Evolutionary conservation across 2,329 filamentous ascomycete species (phyloP).

Genomic region (Aspergillus oerlinghausenensis): DNA sequence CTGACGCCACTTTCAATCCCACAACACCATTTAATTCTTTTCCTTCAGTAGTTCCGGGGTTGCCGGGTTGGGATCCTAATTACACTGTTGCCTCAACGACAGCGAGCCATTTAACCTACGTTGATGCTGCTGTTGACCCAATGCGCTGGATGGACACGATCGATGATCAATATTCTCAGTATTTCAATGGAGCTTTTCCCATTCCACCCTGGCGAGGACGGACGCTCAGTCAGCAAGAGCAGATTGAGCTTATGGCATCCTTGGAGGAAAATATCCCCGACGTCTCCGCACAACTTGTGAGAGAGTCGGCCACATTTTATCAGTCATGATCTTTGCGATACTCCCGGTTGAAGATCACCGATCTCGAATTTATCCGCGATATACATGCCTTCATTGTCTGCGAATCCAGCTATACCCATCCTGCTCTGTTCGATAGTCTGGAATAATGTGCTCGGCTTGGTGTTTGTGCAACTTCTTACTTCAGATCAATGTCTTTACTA

Average conservation of each 20-base stretch:
- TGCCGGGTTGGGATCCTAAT: slow-evolving; percentile 40
- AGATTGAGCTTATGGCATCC: slow-evolving; percentile 75
- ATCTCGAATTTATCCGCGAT: background rate
- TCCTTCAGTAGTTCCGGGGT: slow-evolving; percentile 36
- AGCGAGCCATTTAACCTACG: slow-evolving; percentile 31
- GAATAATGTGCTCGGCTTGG: background rate
- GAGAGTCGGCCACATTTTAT: slow-evolving; percentile 41
- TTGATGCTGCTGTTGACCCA: slow-evolving; percentile 32
- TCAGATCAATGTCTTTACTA: background rate
- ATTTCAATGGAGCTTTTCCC: slow-evolving; percentile 43
- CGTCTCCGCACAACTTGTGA: slow-evolving; percentile 37
- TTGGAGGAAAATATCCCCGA: slow-evolving; percentile 58
- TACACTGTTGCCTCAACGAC: slow-evolving; percentile 36
- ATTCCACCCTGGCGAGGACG: slow-evolving; percentile 54
- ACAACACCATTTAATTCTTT: slow-evolving; percentile 37
- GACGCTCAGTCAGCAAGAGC: slow-evolving; percentile 72
- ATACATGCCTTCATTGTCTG: background rate
- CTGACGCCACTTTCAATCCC: slow-evolving; percentile 31
- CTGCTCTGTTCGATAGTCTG: background rate
- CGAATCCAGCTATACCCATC: background rate
- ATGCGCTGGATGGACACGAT: slow-evolving; percentile 42
- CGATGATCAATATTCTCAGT: slow-evolving; percentile 45
- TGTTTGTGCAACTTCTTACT: background rate
- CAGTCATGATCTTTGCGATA: slow-evolving; percentile 22
- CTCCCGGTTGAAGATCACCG: background rate